Percentiles rank a stretch among this genome's conserved stretches.
Evolutionary conservation across 768 basidiomycete genomes (phyloP).

Genomic region (Serendipita indica): DNA sequence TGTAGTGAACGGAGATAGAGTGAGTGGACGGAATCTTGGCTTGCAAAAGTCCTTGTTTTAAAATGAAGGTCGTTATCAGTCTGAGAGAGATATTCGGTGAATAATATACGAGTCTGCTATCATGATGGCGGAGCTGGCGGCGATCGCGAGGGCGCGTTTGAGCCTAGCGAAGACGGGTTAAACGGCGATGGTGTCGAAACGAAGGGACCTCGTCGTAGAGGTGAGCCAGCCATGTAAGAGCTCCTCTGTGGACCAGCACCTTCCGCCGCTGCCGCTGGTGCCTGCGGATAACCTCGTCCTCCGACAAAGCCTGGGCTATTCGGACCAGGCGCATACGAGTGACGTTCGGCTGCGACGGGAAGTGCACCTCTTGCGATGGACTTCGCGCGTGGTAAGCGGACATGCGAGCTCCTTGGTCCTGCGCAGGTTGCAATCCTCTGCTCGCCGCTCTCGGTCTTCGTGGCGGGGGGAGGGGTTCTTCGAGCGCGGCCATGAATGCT

Average conservation of each 20-base stretch:
- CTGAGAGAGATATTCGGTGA: not conserved
- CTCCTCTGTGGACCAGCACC: slow-evolving; percentile 2
- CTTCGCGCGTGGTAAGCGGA: not conserved
- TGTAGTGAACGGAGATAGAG: not conserved
- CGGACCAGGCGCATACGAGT: not conserved
- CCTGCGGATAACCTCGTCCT: too few relatives aligned
- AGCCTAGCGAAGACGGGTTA: not conserved
- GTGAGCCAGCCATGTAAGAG: not conserved
- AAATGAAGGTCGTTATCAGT: not conserved
- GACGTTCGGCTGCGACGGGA: not conserved
- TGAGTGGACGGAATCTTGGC: slow-evolving; percentile 1
- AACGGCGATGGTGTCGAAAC: not conserved
- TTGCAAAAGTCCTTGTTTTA: slow-evolving; percentile 7
- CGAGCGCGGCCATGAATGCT: slow-evolving; percentile 4
- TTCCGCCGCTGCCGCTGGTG: not conserved
- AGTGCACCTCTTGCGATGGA: not conserved
- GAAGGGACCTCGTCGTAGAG: not conserved
- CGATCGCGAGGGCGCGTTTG: not conserved
- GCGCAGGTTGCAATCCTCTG: not conserved
- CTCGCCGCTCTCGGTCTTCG: not conserved
- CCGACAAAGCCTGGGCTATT: too few relatives aligned
- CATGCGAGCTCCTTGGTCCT: not conserved
- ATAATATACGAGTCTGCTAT: not conserved
- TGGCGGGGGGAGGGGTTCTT: not conserved
- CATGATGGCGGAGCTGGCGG: not conserved